Base-by-base conservation (phyloP, 352 stramenopile genomes). In the Pelagophyceae sp. region DNA sequence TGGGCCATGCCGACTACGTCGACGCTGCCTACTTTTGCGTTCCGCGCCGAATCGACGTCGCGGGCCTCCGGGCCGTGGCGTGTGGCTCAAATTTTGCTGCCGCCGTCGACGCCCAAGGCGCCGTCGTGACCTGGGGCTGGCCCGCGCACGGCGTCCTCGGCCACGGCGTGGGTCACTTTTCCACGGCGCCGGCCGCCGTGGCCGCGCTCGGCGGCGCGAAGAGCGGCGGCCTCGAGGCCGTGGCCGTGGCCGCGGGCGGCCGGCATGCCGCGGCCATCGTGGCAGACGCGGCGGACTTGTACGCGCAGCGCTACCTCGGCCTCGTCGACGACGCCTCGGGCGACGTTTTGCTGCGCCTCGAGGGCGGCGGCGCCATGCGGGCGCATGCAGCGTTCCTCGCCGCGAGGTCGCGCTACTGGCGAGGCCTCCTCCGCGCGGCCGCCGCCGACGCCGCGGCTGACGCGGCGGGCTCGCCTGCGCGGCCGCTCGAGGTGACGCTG, bases 71-170 rank as follows among this genome's bases (percentile, higher is more conserved):
- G 20, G 72, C 54, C 38, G 71, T 77, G 0, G 60, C 72, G 17
- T 83, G 77, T 45, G 80, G 80, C 5, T 45, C 63, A 51, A 82
- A 80, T 40, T 82, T 80, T 77, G 78, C 72, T 20, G 67, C 81
- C 32, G 80, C 69, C 75, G 51, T 81, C 29, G 65, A 72, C 64
- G 50, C 38, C 19, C 31, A 50, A 25, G 76, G 75, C 17, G 31
- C 64, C 17, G 63, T 75, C 33, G 38, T 75, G 23, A 63, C 35
- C 33, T 63, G 38, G 38, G 38, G 50, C 69, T 75, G 38, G 38
- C 38, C 50, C 5, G 38, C 69, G 27, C 29, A 61, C 69, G 69
- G 38, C 5, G 69, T 79, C 33, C 38, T 69, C 19, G 54, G 33
- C 3, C 37, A 35, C 11, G 40, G 38, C 37, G 19, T 1, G 5